Evolutionary conservation across 1,284 basidiomycete species (phyloP).

Genomic region (Golubevia sp.): DNA sequence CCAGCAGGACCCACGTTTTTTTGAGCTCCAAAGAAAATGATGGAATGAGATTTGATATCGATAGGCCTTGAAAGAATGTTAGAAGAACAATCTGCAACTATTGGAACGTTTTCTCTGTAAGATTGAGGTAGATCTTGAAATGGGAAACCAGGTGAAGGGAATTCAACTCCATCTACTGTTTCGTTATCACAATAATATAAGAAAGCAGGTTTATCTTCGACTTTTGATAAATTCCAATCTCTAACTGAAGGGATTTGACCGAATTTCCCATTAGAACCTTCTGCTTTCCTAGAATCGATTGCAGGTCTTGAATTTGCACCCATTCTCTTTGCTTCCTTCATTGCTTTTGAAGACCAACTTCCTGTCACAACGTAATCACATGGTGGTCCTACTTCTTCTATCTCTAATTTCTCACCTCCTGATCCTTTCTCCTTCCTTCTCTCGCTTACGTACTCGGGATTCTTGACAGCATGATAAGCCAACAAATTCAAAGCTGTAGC

Average conservation of each 20-base stretch:
- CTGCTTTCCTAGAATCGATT: constrained; percentile 32
- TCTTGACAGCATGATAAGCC: constrained; percentile 38
- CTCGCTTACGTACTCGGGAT: constrained; percentile 30
- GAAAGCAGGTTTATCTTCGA: constrained; percentile 72
- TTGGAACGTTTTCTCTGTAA: constrained; percentile 69
- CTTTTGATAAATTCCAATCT: constrained; percentile 75
- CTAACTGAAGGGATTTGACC: constrained; percentile 77
- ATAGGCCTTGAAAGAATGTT: constrained; percentile 98
- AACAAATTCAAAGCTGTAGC: constrained; percentile 56
- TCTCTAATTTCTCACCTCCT: constrained; percentile 10
- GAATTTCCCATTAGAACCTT: constrained; percentile 64
- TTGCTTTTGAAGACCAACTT: constrained; percentile 51
- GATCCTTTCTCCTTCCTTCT: constrained; percentile 3
- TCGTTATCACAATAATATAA: constrained; percentile 99
- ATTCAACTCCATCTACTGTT: constrained; percentile 95
- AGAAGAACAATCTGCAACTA: constrained; percentile 94
- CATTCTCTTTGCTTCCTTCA: constrained; percentile 48
- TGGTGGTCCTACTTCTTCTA: constrained; percentile 29
- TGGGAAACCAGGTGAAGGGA: constrained; percentile 80
- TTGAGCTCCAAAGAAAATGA: constrained; percentile 98
- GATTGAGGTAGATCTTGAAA: constrained; percentile 72
- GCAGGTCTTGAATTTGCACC: constrained; percentile 38
- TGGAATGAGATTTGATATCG: constrained; percentile 80
- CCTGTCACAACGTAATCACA: constrained; percentile 58
- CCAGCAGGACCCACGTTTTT: constrained; percentile 98